phyloP scores from a whole-genome alignment of 2,329 filamentous ascomycete species.

The Tolypocladium tropicale region DNA sequence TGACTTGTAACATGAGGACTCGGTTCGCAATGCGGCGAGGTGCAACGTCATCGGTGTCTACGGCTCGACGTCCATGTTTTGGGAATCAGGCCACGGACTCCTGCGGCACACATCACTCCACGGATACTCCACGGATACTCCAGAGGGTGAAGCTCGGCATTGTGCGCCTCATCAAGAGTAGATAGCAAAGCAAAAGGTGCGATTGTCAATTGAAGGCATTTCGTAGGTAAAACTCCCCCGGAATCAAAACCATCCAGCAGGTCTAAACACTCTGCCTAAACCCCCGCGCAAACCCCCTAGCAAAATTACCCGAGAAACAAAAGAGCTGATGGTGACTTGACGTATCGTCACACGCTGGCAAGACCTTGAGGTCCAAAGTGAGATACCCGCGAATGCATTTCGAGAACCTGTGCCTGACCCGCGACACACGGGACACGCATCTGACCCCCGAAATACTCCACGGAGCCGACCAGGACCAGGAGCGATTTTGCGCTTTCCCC shows the following conservation, averaged over 20 bases:
- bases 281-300: background rate
- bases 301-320: constrained; percentile 6
- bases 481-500: background rate
- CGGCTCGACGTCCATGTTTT: background rate
- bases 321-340: constrained; percentile 19
- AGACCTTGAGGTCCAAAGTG: constrained; percentile 10
- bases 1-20: too few species aligned
- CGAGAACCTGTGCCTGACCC: background rate
- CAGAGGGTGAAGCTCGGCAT: background rate
- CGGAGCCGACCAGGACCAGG: background rate
- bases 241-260: constrained; percentile 15
- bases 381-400: constrained; percentile 1
- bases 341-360: constrained; percentile 20
- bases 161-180: background rate
- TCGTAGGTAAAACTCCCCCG: background rate
- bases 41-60: background rate
- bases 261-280: constrained; percentile 1
- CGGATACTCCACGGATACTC: too few species aligned
- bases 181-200: background rate
- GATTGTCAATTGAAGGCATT: background rate
- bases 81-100: background rate
- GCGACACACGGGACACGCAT: background rate
- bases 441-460: background rate
- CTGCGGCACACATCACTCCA: background rate
- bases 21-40: background rate